phyloP scores from a whole-genome alignment of 2,329 filamentous ascomycete genomes.

The Cercospora nicotianae region DNA sequence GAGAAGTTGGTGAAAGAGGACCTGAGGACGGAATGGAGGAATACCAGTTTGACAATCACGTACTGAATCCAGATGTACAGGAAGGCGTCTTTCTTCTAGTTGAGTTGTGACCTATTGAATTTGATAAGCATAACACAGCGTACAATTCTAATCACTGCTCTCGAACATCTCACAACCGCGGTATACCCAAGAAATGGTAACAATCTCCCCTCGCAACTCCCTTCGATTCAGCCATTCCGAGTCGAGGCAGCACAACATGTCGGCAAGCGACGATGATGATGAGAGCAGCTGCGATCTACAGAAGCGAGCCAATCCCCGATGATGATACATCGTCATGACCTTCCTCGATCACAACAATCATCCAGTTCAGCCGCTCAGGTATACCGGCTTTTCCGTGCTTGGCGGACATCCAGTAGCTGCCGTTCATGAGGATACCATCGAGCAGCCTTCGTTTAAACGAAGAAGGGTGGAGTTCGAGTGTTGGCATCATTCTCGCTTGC shows the following conservation, averaged over 20 bases:
- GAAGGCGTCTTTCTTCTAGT: not conserved
- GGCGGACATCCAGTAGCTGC: not conserved
- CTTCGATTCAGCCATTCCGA: not conserved
- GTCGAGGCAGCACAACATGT: not conserved
- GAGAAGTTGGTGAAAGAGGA: conserved; percentile 36
- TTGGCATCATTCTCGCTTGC: not conserved
- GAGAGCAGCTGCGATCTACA: not conserved
- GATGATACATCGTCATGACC: not conserved
- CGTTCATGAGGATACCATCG: not conserved
- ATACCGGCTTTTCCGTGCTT: not conserved
- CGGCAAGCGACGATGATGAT: not conserved
- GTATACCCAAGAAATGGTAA: not conserved
- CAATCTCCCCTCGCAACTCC: not conserved
- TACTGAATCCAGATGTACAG: conserved; percentile 29
- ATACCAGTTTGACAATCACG: conserved; percentile 40
- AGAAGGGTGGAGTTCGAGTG: not conserved
- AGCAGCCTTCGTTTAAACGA: not conserved
- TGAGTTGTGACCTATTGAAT: not conserved
- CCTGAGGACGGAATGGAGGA: conserved; percentile 33
- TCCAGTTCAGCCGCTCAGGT: not conserved
- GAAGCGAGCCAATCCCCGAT: not conserved
- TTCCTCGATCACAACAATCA: not conserved
- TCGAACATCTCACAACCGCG: not conserved
- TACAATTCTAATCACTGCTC: not conserved
- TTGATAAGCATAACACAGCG: not conserved